phyloP scores from a whole-genome alignment of 108 stramenopile genomes.

The Asterionellopsis glacialis region DNA sequence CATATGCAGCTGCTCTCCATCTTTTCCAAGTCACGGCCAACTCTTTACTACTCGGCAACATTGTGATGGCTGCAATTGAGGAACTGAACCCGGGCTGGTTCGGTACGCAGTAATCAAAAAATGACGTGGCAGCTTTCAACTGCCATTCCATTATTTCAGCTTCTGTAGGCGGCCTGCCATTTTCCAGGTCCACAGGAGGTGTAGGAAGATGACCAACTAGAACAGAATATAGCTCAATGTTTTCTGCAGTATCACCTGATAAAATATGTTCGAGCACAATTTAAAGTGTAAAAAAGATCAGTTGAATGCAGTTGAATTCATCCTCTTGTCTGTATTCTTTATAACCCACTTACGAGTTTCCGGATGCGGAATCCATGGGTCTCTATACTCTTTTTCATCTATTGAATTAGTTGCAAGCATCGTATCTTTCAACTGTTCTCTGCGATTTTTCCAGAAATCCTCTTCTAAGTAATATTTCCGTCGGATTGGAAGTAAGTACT shows the following conservation, averaged over 20 bases:
- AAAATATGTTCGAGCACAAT: too few species aligned
- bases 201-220: slow-evolving; percentile 77
- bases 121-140: slow-evolving; percentile 64
- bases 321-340: too few species aligned
- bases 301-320: too few species aligned
- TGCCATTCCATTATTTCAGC: slow-evolving; percentile 73
- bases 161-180: slow-evolving; percentile 23
- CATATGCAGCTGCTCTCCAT: slow-evolving; percentile 78
- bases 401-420: slow-evolving; percentile 12
- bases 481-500: slow-evolving; percentile 62
- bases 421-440: slow-evolving; percentile 50
- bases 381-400: slow-evolving; percentile 20
- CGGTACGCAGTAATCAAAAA: slow-evolving; percentile 84
- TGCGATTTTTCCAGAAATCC: slow-evolving; percentile 65
- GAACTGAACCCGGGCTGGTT: slow-evolving; percentile 82
- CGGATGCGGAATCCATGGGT: slow-evolving; percentile 82
- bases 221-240: slow-evolving; percentile 76
- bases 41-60: slow-evolving; percentile 62
- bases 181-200: slow-evolving; percentile 44
- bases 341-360: slow-evolving; percentile 51
- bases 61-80: slow-evolving; percentile 82
- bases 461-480: slow-evolving; percentile 82
- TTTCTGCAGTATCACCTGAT: slow-evolving; percentile 74
- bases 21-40: slow-evolving; percentile 77
- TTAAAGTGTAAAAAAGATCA: too few species aligned